Evolutionary conservation across 1,139 yeast species (phyloP).

Genomic region (Nadsonia commutata): DNA sequence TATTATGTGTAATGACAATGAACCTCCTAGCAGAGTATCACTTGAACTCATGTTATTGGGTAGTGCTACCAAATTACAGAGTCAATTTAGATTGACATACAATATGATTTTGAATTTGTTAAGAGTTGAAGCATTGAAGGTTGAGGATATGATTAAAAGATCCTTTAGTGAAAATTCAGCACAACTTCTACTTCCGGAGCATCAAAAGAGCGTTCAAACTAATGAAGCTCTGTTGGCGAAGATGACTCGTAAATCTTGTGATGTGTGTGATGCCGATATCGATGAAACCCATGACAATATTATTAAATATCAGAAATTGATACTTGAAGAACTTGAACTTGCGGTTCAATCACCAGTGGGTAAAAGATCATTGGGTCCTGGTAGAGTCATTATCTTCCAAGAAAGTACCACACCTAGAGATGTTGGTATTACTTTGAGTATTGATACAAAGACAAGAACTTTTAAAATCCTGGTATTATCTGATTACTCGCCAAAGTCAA

Average conservation of each 20-base stretch:
- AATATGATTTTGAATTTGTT: constrained; percentile 86
- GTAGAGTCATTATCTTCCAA: constrained; percentile 4
- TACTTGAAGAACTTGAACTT: constrained; percentile 1
- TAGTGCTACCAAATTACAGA: constrained; percentile 71
- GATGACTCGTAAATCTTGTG: constrained; percentile 11
- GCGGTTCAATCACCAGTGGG: constrained; percentile 3
- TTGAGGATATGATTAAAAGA: constrained; percentile 94
- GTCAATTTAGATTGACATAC: constrained; percentile 88
- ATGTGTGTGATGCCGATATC: constrained; percentile 1
- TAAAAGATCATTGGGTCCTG: constrained; percentile 2
- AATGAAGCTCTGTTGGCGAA: constrained; percentile 34
- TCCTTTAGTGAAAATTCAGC: constrained; percentile 86
- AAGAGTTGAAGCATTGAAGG: constrained; percentile 84
- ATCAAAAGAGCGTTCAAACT: constrained; percentile 47
- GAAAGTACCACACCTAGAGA: constrained; percentile 30
- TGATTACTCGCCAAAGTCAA: background rate
- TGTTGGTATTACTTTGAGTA: constrained; percentile 31
- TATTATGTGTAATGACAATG: constrained; percentile 69
- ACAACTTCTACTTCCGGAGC: constrained; percentile 78
- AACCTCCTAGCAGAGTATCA: constrained; percentile 33
- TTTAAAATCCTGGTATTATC: background rate
- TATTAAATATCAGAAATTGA: background rate
- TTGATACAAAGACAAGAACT: constrained; percentile 1
- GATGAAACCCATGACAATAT: background rate
- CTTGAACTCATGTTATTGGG: constrained; percentile 78